Percentiles rank a stretch among this genome's conserved stretches.
These are phyloP conservation scores for Mimosa bimucronata DNA, from an alignment of 306 rosid genomes.

Conservation along the genomic window DNA sequence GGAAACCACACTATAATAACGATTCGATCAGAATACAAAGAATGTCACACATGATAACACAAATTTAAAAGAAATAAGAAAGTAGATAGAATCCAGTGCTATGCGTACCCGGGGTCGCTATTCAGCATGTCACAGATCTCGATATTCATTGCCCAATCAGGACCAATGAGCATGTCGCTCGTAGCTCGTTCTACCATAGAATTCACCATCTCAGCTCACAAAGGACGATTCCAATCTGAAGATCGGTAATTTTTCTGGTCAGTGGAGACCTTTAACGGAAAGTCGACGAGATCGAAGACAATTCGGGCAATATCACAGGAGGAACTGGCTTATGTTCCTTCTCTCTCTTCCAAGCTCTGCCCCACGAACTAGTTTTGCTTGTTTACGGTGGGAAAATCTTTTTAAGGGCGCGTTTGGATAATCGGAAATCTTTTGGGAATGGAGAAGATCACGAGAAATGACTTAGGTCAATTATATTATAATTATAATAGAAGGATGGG, in stretches of 20 bases:
- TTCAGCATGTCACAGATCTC: constrained; percentile 98
- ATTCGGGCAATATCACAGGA: constrained; percentile 38
- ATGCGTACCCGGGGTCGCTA: constrained; percentile 86
- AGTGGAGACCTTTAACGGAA: constrained; percentile 35
- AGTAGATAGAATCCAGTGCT: constrained; percentile 30
- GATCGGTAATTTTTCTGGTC: constrained; percentile 37
- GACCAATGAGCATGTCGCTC: constrained; percentile 97
- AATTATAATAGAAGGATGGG: neutral
- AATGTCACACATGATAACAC: neutral
- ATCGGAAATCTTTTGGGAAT: neutral
- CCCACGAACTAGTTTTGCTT: constrained; percentile 33
- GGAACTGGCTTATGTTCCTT: constrained; percentile 27
- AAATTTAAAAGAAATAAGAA: constrained; percentile 12
- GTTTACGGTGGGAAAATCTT: constrained; percentile 33
- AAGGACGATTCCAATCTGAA: constrained; percentile 35
- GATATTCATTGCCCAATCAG: constrained; percentile 98
- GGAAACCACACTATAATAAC: neutral
- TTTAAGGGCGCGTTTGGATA: constrained; percentile 10
- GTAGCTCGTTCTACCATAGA: constrained; percentile 96
- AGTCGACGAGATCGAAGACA: constrained; percentile 40
- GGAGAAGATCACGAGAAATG: neutral
- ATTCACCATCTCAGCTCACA: constrained; percentile 74
- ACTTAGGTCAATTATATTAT: neutral
- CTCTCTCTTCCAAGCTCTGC: constrained; percentile 25
- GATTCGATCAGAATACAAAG: constrained; percentile 8